Evolutionary conservation across 306 rosid genomes (phyloP), one percentile per base, ranked within the genome.

Genomic region (Acacia crassicarpa): DNA sequence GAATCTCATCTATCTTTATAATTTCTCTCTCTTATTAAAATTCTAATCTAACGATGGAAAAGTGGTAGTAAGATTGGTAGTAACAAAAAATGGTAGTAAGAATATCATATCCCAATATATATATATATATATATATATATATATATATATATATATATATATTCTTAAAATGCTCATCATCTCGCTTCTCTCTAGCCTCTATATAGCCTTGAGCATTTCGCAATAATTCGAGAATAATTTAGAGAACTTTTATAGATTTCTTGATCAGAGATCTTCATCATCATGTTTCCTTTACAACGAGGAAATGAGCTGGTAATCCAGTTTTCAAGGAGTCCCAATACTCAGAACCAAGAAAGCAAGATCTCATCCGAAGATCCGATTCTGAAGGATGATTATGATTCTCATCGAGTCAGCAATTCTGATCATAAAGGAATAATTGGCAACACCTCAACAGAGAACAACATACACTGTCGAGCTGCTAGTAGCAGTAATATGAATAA

Each of bases 281-380:
- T 56, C 72, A 87, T 88, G 91, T 87, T 87, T 82, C 97, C 97
- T 90, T 90, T 84, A 84, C 91, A 90, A 78, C 91, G 82, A 81
- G 84, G 94, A 89, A 81, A 87, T 62, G 86, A 91, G 88, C 84
- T 87, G 92, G 86, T 90, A 72, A 90, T 90, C 65, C 86, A 88
- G 65, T 87, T 87, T 80, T 88, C 92, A 71, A 84, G 86, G 59
- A 81, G 20, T 14, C 69, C 69, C 81, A 78, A 84, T 84, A 4
- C 85, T 3, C 86, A 82, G 40, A 85, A 84, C 41, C 83, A 86
- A 20, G 30, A 10, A 22, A 41, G 27, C 76, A 43, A 84, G 78
- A 84, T 87, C 85, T 82, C 87, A 9, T 82, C 87, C 5, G 41
- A 88, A 87, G 92, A 88, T 84, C 85, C 80, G 82, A 83, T 84